Percentiles rank a stretch among this genome's conserved stretches.
Evolutionary conservation across 164 flowering plant genomes (phyloP).

Genomic region (Cinnamomum micranthum): DNA sequence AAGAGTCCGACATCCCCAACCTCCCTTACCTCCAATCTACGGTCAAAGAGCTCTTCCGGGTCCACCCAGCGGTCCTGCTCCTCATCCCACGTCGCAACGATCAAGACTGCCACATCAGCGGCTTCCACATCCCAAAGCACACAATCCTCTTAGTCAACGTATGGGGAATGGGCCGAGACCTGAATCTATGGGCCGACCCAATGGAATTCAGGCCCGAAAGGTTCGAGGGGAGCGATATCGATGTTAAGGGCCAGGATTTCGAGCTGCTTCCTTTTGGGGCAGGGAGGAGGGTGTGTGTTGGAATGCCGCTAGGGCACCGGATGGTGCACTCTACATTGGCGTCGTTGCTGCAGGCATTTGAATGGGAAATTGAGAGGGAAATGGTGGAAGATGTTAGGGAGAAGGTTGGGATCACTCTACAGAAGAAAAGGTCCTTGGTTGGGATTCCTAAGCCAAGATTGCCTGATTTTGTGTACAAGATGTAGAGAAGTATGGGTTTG

Average conservation of each 20-base stretch:
- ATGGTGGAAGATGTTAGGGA: constrained; percentile 23
- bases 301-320: constrained; percentile 32
- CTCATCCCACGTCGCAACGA: constrained; percentile 30
- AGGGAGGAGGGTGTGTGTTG: constrained; percentile 33
- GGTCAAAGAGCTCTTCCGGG: constrained; percentile 31
- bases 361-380: constrained; percentile 24
- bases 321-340: constrained; percentile 29
- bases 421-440: constrained; percentile 22
- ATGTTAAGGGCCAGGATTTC: constrained; percentile 37
- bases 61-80: constrained; percentile 35
- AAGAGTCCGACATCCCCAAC: constrained; percentile 30
- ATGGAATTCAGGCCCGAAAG: constrained; percentile 31
- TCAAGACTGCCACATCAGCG: constrained; percentile 18
- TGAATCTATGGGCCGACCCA: constrained; percentile 27
- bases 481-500: background rate
- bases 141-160: constrained; percentile 30
- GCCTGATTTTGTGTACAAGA: background rate
- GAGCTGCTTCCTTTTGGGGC: constrained; percentile 36
- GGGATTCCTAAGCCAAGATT: constrained; percentile 30
- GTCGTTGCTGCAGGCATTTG: constrained; percentile 31
- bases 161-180: constrained; percentile 33
- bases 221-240: constrained; percentile 22
- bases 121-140: constrained; percentile 31
- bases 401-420: constrained; percentile 29
- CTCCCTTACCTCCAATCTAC: constrained; percentile 30